Evolutionary conservation across 345 rosid genomes (phyloP).

Genomic region (Litchi chinensis): DNA sequence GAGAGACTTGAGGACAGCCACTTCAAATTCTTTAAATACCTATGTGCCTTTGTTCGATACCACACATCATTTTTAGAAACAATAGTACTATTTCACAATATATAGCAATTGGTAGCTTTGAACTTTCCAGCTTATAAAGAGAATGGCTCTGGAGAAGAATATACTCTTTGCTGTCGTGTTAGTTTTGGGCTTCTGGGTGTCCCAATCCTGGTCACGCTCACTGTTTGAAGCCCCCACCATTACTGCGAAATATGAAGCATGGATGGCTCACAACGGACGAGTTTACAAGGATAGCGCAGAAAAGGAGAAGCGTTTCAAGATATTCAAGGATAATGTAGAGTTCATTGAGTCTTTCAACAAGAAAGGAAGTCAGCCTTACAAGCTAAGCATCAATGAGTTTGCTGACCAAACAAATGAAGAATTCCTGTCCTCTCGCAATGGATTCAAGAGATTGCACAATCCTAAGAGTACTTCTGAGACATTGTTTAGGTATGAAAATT

Average conservation of each 20-base stretch:
- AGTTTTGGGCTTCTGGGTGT: conserved; percentile 21
- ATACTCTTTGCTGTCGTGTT: background rate
- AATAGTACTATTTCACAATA: background rate
- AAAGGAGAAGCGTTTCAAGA: conserved; percentile 31
- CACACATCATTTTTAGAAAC: background rate
- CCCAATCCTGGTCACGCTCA: conserved; percentile 27
- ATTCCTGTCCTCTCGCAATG: conserved; percentile 26
- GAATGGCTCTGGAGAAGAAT: conserved; percentile 12
- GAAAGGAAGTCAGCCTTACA: conserved; percentile 22
- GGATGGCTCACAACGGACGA: conserved; percentile 27
- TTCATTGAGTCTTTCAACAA: conserved; percentile 35
- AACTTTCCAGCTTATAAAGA: background rate
- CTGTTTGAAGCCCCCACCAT: conserved; percentile 24
- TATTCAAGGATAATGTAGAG: conserved; percentile 34
- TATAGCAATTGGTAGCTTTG: background rate
- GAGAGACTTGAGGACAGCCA: background rate
- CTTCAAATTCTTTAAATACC: conserved; percentile 5
- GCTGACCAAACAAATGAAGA: conserved; percentile 35
- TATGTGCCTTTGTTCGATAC: background rate
- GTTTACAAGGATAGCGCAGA: conserved; percentile 18
- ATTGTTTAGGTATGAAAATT: conserved; percentile 11
- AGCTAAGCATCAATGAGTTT: conserved; percentile 37
- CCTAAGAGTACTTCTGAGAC: background rate
- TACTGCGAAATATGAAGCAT: conserved; percentile 25
- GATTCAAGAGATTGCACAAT: conserved; percentile 7